Evolutionary conservation across 2,329 filamentous ascomycete genomes (phyloP).

Genomic region (Alternaria solani): DNA sequence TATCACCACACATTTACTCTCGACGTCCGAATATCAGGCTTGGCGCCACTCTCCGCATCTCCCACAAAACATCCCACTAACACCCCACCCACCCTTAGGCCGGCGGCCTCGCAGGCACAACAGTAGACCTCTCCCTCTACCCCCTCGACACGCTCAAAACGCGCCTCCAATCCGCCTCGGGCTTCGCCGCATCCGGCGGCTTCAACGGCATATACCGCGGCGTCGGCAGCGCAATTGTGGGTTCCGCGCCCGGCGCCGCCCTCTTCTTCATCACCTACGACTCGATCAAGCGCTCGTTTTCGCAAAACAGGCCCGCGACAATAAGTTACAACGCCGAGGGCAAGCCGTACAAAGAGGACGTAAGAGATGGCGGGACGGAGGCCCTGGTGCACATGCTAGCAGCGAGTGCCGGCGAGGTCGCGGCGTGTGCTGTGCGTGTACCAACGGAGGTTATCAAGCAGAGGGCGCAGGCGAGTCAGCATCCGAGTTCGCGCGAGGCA

Average conservation of each 20-base stretch:
- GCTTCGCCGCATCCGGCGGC: slow-evolving; percentile 84
- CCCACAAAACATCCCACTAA: not conserved
- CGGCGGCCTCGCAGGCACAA: slow-evolving; percentile 90
- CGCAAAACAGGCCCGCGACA: slow-evolving; percentile 14
- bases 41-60: not conserved
- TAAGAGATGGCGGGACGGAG: slow-evolving; percentile 27
- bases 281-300: slow-evolving; percentile 61
- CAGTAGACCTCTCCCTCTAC: slow-evolving; percentile 95
- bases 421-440: slow-evolving; percentile 89
- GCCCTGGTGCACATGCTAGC: slow-evolving; percentile 76
- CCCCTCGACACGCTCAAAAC: slow-evolving; percentile 99
- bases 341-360: slow-evolving; percentile 35
- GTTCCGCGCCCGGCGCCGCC: slow-evolving; percentile 90
- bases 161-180: slow-evolving; percentile 82
- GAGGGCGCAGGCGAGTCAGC: slow-evolving; percentile 86
- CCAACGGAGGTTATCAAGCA: slow-evolving; percentile 98
- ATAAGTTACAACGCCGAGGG: slow-evolving; percentile 38
- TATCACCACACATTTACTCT: not conserved
- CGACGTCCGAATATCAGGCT: not conserved
- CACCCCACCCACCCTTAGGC: slow-evolving; percentile 60
- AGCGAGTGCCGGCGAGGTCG: slow-evolving; percentile 85
- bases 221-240: slow-evolving; percentile 86
- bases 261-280: slow-evolving; percentile 99
- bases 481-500: slow-evolving; percentile 73
- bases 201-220: slow-evolving; percentile 93